These are phyloP conservation scores for Diospyros kaki DNA, from an alignment of 148 eudicot species.

Conservation along the genomic window DNA sequence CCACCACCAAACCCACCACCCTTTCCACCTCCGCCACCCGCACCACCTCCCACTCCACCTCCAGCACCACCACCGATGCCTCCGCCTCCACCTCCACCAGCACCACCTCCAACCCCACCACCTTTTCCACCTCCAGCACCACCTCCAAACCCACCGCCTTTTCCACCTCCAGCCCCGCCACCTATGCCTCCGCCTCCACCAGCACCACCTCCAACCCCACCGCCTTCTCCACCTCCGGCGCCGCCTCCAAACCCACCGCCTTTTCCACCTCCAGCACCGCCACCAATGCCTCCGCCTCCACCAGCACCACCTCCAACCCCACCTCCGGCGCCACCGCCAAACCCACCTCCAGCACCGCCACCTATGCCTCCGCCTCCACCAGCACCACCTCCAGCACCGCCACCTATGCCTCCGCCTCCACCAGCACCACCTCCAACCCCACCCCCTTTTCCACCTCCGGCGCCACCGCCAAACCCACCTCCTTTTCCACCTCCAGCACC, in stretches of 20 bases:
- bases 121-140: slow-evolving; percentile 12
- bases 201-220: slow-evolving; percentile 6
- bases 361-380: not conserved
- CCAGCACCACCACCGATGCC: slow-evolving; percentile 19
- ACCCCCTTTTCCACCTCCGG: not conserved
- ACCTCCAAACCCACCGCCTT: slow-evolving; percentile 8
- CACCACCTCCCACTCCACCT: not conserved
- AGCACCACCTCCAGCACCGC: not conserved
- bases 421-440: too few relatives aligned
- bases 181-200: slow-evolving; percentile 13
- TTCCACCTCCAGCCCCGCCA: slow-evolving; percentile 8
- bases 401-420: too few relatives aligned
- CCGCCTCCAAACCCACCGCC: not conserved
- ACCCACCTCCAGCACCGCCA: not conserved
- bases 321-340: not conserved
- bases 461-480: not conserved
- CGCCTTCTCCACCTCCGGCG: slow-evolving; percentile 11
- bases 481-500: not conserved
- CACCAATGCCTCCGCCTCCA: not conserved
- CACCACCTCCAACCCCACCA: slow-evolving; percentile 10
- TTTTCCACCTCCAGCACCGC: not conserved
- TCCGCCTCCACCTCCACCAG: slow-evolving; percentile 16
- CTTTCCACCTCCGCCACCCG: not conserved
- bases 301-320: slow-evolving; percentile 1
- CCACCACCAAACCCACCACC: slow-evolving; percentile 9